Evolutionary conservation across 2,329 filamentous ascomycete species (phyloP), one percentile per base, ranked within the genome.

Genomic region (Trichothecium roseum): DNA sequence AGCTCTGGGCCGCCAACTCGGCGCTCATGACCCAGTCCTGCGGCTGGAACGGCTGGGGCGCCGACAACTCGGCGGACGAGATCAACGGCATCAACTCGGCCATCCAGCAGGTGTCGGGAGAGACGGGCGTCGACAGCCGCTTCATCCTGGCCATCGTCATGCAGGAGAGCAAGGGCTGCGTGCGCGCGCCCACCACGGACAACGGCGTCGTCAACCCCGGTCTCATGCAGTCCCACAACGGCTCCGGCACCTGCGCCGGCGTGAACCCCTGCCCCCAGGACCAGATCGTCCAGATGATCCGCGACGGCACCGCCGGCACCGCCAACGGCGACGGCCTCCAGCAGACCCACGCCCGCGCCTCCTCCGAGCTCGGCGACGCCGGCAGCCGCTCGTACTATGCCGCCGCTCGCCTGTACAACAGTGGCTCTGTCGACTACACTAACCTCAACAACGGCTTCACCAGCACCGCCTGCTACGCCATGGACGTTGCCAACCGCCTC

Each of bases 71-170:
- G 3, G 18, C 20, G n/a, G 17, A 39, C 9, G 42, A 44, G 39
- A 44, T 42, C 31, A 22, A 18, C 20, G 37, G 26, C 15, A 44
- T 44, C 34, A 34, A 37, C 17, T 32, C 12, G 26, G 40, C 40
- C 31, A 42, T 44, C 35, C 16, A 39, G 22, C 31, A 39, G 24
- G 38, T 44, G 20, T 39, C 42, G 12, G 35, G 29, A 28, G 36
- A 42, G 35, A 38, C 42, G 9, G 18, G 22, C 17, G 22, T 37
- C 35, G 29, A 46, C 41, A 17, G 45, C 32, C 13, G 41, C 26
- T 36, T 44, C 36, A 42, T 53, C 41, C 22, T 54, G 32, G 4
- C 58, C 54, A 42, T 52, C 56, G 8, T 51, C 44, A 38, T 57
- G 49, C 41, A 54, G 51, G 28, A 64, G 42, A 52, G 30, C 31